A percentile compares a stretch with the other conserved stretches of the same genome.
Conservation (phyloP, 2,329 filamentous ascomycete species). For the Phialophora macrospora region DNA sequence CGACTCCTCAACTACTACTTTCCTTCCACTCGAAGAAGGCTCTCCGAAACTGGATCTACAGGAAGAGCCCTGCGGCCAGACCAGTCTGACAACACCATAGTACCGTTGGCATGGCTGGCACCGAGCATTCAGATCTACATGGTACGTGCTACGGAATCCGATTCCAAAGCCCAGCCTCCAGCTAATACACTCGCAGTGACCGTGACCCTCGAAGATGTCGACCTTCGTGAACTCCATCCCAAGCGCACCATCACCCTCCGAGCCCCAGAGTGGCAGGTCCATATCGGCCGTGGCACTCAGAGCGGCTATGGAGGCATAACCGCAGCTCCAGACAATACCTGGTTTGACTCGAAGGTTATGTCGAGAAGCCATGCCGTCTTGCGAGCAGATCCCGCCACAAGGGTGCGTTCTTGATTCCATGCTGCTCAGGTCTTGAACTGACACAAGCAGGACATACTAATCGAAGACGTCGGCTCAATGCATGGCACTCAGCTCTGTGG, state of each 20-base stretch:
- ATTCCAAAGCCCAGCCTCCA: neutral
- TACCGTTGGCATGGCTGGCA: constrained; percentile 6
- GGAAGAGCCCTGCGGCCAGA: neutral
- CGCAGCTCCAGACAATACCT: constrained; percentile 48
- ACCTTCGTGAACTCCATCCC: constrained; percentile 39
- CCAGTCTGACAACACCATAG: neutral
- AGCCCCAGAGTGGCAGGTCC: constrained; percentile 39
- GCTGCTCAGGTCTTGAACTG: constrained; percentile 36
- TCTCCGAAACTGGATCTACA: neutral
- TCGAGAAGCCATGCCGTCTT: constrained; percentile 54
- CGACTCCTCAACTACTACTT: neutral
- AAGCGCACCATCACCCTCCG: constrained; percentile 45
- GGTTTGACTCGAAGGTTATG: constrained; percentile 55
- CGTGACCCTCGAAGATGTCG: constrained; percentile 44
- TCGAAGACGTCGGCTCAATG: constrained; percentile 64
- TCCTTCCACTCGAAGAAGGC: neutral
- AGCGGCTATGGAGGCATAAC: constrained; percentile 43
- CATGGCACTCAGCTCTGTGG: constrained; percentile 65
- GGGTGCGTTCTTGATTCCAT: constrained; percentile 17
- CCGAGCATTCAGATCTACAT: neutral
- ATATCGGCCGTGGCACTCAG: constrained; percentile 52
- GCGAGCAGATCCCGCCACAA: constrained; percentile 35
- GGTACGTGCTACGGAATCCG: constrained; percentile 18
- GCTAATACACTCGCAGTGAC: constrained; percentile 40
- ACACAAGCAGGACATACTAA: constrained; percentile 46